Evolutionary conservation across 352 stramenopile genomes (phyloP).

Genomic region (Globisporangium rhizosaccharum): DNA sequence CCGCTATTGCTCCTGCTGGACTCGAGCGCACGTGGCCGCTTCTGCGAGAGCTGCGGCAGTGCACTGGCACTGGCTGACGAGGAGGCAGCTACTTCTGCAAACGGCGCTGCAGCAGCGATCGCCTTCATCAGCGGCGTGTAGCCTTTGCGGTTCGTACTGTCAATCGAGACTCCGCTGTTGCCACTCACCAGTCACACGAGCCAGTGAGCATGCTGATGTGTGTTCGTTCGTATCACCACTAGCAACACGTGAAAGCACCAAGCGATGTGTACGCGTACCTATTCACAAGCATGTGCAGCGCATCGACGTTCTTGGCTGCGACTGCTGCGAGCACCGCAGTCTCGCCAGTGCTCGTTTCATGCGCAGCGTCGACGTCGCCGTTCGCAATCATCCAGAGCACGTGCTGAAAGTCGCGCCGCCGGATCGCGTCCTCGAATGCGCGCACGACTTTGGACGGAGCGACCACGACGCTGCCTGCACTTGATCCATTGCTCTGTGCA

Average conservation of each 20-base stretch:
- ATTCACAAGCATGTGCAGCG: constrained; percentile 34
- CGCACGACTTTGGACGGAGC: neutral
- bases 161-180: constrained; percentile 49
- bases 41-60: neutral
- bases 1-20: neutral
- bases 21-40: neutral
- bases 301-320: constrained; percentile 33
- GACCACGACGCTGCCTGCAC: neutral
- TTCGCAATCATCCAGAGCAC: constrained; percentile 73
- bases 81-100: constrained; percentile 9
- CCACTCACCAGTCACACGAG: neutral
- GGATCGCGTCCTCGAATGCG: constrained; percentile 48
- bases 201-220: neutral
- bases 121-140: constrained; percentile 79
- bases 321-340: constrained; percentile 57
- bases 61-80: neutral
- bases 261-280: constrained; percentile 20
- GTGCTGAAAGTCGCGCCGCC: constrained; percentile 46
- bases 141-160: constrained; percentile 40
- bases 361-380: constrained; percentile 33
- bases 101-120: constrained; percentile 36
- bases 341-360: constrained; percentile 54
- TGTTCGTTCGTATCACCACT: no score
- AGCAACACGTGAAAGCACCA: neutral
- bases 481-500: neutral